Percentiles rank a stretch among this genome's conserved stretches.
Conservation (phyloP, 2,329 filamentous ascomycete species). For the Arthroderma uncinatum region DNA sequence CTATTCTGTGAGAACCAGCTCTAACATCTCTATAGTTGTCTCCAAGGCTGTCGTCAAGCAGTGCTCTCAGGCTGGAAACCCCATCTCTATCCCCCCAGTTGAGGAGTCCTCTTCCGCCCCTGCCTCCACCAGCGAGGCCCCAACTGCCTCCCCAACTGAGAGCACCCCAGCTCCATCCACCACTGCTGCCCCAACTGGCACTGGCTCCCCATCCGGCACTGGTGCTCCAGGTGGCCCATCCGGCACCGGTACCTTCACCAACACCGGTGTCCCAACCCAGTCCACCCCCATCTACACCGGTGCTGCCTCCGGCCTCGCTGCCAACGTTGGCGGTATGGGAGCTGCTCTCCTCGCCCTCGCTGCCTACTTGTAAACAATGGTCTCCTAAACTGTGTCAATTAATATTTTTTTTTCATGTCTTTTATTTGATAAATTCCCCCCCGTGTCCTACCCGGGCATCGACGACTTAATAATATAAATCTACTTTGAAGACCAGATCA, state of each 20-base stretch:
- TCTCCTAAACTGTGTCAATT: not conserved
- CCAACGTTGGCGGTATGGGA: constrained; percentile 15
- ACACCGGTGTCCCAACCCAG: constrained; percentile 9
- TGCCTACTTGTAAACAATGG: constrained; percentile 34
- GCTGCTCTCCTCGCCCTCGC: constrained; percentile 20
- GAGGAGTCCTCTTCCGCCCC: constrained; percentile 7
- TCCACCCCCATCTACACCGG: constrained; percentile 16
- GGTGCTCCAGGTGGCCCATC: constrained; percentile 8
- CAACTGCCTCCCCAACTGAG: constrained; percentile 1
- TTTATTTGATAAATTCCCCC: not conserved
- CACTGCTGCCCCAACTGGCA: not conserved
- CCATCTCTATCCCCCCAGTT: constrained; percentile 28
- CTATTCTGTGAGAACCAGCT: not conserved
- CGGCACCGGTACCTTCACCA: constrained; percentile 11
- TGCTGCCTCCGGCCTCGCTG: constrained; percentile 11
- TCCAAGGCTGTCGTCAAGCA: constrained; percentile 26
- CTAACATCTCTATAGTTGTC: constrained; percentile 21
- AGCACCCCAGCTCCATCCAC: not conserved
- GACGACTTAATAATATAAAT: constrained; percentile 1
- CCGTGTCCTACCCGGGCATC: not conserved
- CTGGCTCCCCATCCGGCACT: not conserved
- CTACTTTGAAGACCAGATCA: not conserved
- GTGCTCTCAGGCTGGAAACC: constrained; percentile 28
- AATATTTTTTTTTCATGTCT: not conserved
- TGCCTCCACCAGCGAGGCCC: constrained; percentile 3